phyloP scores from a whole-genome alignment of 108 stramenopile species.

The Epithemia pelagica region DNA sequence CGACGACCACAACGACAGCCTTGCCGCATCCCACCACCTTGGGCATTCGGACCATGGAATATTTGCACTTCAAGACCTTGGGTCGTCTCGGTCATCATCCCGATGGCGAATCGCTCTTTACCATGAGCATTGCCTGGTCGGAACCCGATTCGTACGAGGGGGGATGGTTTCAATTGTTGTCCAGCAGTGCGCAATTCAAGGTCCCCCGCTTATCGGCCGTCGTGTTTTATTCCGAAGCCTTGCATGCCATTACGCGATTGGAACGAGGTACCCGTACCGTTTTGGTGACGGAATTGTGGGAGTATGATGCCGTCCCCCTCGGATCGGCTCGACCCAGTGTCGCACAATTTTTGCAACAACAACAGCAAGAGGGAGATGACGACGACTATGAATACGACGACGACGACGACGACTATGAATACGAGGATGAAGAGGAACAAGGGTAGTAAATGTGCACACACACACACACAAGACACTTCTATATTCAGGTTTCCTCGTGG shows the following conservation, averaged over 20 bases:
- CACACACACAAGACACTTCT: too few relatives aligned
- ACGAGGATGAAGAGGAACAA: too few relatives aligned
- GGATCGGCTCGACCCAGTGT: neutral
- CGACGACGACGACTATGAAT: too few relatives aligned
- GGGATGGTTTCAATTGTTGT: slow-evolving; percentile 12
- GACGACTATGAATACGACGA: too few relatives aligned
- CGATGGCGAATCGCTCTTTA: slow-evolving; percentile 12
- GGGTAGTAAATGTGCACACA: too few relatives aligned
- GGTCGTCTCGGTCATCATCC: slow-evolving; percentile 6
- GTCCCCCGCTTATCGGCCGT: slow-evolving; percentile 4
- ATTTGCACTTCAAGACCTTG: slow-evolving; percentile 10
- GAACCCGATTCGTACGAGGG: slow-evolving; percentile 16
- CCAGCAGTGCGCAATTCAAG: too few relatives aligned
- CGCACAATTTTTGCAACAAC: too few relatives aligned
- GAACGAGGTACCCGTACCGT: neutral
- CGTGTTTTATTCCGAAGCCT: slow-evolving; percentile 11
- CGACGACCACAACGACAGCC: too few relatives aligned
- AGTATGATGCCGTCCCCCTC: slow-evolving; percentile 4
- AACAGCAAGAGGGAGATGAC: too few relatives aligned
- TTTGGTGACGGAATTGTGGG: slow-evolving; percentile 19
- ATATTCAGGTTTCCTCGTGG: too few relatives aligned
- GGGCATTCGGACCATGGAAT: slow-evolving; percentile 19
- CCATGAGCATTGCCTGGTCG: slow-evolving; percentile 3
- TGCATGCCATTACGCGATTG: slow-evolving; percentile 7
- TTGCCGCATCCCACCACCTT: slow-evolving; percentile 6